Evolutionary conservation across 225 moss, liverwort and hornwort species (phyloP), one percentile per base, ranked within the genome.

Genomic region (Pleurozium schreberi): DNA sequence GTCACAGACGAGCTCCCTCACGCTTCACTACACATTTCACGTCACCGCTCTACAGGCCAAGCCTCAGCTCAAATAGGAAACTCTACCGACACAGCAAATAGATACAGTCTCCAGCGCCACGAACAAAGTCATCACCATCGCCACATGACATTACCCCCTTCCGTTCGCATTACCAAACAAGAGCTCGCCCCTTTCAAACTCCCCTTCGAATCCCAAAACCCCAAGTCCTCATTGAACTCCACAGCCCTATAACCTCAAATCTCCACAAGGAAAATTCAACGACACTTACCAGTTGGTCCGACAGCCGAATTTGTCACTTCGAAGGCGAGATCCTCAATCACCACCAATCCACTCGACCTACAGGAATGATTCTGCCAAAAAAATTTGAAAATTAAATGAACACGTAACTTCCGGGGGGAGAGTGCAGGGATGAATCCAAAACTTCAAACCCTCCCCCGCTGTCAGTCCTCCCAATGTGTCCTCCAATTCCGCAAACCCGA

Each of bases 361-460:
- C 70, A 78, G 33, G 47, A 68, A 84, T 81, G 68, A 73, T 73
- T 55, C 63, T 40, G 83, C 76, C 86, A 19, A 49, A 71, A 42
- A 42, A 53, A 70, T 27, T 34, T 45, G 12, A 69, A 61, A 68
- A 77, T n/a, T 12, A 15, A 78, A 27, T 36, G 20, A 58, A 49
- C 33, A n/a, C 78, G 9, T 23, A 47, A 55, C 63, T 71, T 82
- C 87, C 68, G 52, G 67, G 87, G 84, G 78, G 77, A 90, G 90
- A 90, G 90, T 64, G 84, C 78, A 42, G 77, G 58, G 67, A 59
- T 23, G 83, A 49, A 87, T 86, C 67, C 82, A 42, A 63, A 89
- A 61, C 36, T 83, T 52, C 53, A 79, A 90, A 87, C 90, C 58
- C 87, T 90, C 90, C 90, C 77, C 76, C 87, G 83, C 83, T 87